These are phyloP conservation scores for Paraconiothyrium sp. DNA, from an alignment of 2,329 filamentous ascomycete genomes.

Conservation along the genomic window DNA sequence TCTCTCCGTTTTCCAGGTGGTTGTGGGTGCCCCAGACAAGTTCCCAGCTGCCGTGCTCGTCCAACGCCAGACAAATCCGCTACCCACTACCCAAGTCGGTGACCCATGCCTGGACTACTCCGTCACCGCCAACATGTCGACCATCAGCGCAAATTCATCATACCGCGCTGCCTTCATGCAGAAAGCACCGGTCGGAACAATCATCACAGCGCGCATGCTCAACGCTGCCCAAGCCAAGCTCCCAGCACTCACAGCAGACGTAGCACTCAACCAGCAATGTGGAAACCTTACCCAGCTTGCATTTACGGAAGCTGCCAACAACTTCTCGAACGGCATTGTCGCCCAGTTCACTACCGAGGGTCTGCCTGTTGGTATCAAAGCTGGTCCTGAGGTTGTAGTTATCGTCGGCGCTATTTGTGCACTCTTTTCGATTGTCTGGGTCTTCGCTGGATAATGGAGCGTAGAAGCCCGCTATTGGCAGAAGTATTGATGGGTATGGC, in stretches of 20 bases:
- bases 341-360: slow-evolving; percentile 43
- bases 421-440: slow-evolving; percentile 37
- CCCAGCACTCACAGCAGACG: slow-evolving; percentile 52
- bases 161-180: slow-evolving; percentile 59
- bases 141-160: slow-evolving; percentile 57
- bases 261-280: slow-evolving; percentile 55
- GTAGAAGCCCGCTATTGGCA: background rate
- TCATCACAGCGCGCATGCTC: slow-evolving; percentile 52
- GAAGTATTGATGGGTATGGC: background rate
- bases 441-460: slow-evolving; percentile 27
- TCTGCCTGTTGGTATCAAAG: slow-evolving; percentile 40
- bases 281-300: slow-evolving; percentile 58
- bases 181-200: slow-evolving; percentile 55
- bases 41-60: slow-evolving; percentile 31
- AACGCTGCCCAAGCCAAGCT: slow-evolving; percentile 53
- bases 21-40: slow-evolving; percentile 25
- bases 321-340: slow-evolving; percentile 57
- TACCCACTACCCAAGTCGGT: slow-evolving; percentile 29
- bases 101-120: slow-evolving; percentile 56
- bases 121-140: slow-evolving; percentile 58
- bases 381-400: slow-evolving; percentile 33
- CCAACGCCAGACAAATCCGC: slow-evolving; percentile 37
- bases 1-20: slow-evolving; percentile 36
- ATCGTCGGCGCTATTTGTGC: slow-evolving; percentile 26
- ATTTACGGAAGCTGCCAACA: slow-evolving; percentile 54